Evolutionary conservation across 2,329 filamentous ascomycete genomes (phyloP), one percentile per base, ranked within the genome.

Genomic region (Neocucurbitaria cava): DNA sequence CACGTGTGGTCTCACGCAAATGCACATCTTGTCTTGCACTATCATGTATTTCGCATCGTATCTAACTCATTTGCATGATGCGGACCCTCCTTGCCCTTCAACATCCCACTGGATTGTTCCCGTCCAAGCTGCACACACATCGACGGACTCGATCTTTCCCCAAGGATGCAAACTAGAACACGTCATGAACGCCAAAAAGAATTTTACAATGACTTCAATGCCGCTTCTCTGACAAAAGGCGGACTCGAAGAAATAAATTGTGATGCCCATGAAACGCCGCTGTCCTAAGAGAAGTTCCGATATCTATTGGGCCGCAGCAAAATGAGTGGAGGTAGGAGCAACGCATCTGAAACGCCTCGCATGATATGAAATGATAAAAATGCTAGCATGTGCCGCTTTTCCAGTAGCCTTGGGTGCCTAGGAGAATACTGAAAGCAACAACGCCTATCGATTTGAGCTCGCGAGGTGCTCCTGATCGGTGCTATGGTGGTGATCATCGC

Each of bases 401-500:
- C 13, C 24, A 31, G 15, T 24, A 42, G 33, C 38, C 28, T 28
- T 30, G 43, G 52, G 28, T 36, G n/a, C 23, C 7, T 28, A 40
- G 6, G 38, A 45, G 31, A n/a, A 45, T 45, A 24, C 15, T 18
- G 33, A 36, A 20, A 49, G 21, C 24, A 43, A 15, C 21, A 46
- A 9, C 36, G 43, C 44, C 53, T 61, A 70, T 54, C 66, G 66
- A 58, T 65, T 61, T 18, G 66, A 65, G 23, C 62, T 60, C 18
- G 65, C 62, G 44, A 65, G 53, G 28, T 69, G 62, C 5, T 59
- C 55, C 11, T 64, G 56, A 20, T 68, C 61, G 9, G 53, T 53
- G 23, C 66, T 57, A 26, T 72, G 65, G 53, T 87, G 81, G 45
- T 79, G 75, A 49, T 92, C 90, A 65, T 97, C 94, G 15, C 92